Conservation (phyloP, 345 rosid species). For the Stellera chamaejasme region DNA sequence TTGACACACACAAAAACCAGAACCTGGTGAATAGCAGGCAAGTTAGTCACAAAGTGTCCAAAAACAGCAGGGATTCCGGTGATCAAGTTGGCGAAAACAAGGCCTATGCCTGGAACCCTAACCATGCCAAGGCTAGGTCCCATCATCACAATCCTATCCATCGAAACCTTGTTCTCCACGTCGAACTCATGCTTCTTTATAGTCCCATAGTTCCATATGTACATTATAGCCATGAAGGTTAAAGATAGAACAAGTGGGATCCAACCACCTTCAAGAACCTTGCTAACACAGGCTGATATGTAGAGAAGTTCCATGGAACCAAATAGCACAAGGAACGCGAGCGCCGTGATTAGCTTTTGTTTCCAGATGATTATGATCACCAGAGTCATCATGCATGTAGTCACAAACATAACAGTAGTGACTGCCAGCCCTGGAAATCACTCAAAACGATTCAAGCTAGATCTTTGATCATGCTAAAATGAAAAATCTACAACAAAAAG, state of each 20-base stretch:
- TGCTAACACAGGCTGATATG: slow-evolving; percentile 53
- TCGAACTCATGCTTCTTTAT: slow-evolving; percentile 71
- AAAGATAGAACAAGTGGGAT: slow-evolving; percentile 56
- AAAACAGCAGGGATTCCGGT: slow-evolving; percentile 81
- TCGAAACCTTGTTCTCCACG: slow-evolving; percentile 66
- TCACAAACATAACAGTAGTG: slow-evolving; percentile 68
- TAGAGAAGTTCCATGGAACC: slow-evolving; percentile 66
- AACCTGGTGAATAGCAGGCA: slow-evolving; percentile 76
- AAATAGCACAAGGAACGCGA: slow-evolving; percentile 43
- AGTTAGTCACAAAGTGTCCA: slow-evolving; percentile 74
- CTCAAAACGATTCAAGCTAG: slow-evolving; percentile 6
- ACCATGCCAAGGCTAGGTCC: slow-evolving; percentile 87
- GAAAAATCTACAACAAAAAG: no score
- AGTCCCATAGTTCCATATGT: slow-evolving; percentile 79
- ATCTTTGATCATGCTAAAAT: not conserved
- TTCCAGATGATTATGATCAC: slow-evolving; percentile 67
- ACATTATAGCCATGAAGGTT: slow-evolving; percentile 53
- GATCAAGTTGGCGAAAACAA: slow-evolving; percentile 56
- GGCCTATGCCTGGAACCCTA: slow-evolving; percentile 79
- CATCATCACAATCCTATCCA: slow-evolving; percentile 51
- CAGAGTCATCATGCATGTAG: slow-evolving; percentile 67
- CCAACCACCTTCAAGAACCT: slow-evolving; percentile 82
- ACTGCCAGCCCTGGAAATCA: slow-evolving; percentile 63
- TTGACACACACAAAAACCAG: slow-evolving; percentile 74
- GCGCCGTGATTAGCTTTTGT: slow-evolving; percentile 29